Evolutionary conservation across 257 asterid genomes (phyloP).

Genomic region (Dorcoceras hygrometricum): DNA sequence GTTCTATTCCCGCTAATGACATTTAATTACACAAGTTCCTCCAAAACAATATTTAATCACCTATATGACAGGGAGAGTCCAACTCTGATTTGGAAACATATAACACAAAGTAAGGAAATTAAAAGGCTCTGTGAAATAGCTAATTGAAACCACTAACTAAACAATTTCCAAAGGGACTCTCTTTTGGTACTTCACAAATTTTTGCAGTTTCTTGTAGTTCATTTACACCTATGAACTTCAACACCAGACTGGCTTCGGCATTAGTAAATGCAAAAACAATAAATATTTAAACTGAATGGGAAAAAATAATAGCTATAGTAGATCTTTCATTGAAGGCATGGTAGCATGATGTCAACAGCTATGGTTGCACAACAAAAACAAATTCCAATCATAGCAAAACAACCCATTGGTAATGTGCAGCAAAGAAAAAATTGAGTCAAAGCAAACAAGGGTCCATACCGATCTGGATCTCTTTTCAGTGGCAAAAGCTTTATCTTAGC

Average conservation of each 20-base stretch:
- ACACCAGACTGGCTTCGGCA: not conserved
- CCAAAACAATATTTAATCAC: no score
- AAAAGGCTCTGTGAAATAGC: not conserved
- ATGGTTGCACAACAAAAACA: not conserved
- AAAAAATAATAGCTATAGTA: not conserved
- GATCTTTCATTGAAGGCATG: not conserved
- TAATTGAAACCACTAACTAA: not conserved
- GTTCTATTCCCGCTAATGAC: not conserved
- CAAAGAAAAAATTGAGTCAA: slow-evolving; percentile 5
- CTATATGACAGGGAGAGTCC: not conserved
- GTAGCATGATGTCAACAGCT: not conserved
- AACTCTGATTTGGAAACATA: not conserved
- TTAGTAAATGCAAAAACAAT: not conserved
- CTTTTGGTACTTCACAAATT: no score
- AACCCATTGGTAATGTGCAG: not conserved
- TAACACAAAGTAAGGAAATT: not conserved
- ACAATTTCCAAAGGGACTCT: not conserved
- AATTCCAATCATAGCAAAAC: slow-evolving; percentile 8
- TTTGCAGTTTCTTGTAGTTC: no score
- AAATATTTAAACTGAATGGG: slow-evolving; percentile 2
- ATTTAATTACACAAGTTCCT: not conserved
- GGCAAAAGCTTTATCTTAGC: slow-evolving; percentile 90
- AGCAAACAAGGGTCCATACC: slow-evolving; percentile 43
- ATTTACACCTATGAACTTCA: not conserved
- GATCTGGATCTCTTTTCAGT: slow-evolving; percentile 72